phyloP scores from a whole-genome alignment of 805 yeast genomes.

The Teunomyces panamensis region DNA sequence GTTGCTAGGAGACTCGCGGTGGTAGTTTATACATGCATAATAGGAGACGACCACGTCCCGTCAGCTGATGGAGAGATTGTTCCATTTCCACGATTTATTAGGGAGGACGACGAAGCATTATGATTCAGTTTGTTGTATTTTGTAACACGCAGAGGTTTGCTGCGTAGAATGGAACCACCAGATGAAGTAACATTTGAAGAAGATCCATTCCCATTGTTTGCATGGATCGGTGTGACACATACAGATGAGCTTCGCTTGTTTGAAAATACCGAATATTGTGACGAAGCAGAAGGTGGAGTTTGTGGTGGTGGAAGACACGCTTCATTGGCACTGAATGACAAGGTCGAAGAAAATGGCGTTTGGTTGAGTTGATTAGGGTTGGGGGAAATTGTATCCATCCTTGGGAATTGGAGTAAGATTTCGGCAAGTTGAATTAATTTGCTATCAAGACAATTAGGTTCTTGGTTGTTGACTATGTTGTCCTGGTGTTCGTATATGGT shows the following conservation, averaged over 20 bases:
- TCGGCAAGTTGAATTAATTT: constrained; percentile 23
- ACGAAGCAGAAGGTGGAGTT: constrained; percentile 44
- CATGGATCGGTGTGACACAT: constrained; percentile 24
- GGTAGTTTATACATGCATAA: constrained; percentile 11
- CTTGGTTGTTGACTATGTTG: constrained; percentile 11
- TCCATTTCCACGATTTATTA: neutral
- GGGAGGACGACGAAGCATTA: neutral
- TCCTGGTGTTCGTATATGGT: constrained; percentile 24
- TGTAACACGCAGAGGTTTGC: constrained; percentile 10
- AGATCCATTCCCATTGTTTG: constrained; percentile 4
- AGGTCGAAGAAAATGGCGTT: constrained; percentile 4
- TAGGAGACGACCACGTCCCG: constrained; percentile 12
- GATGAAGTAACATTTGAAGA: constrained; percentile 6
- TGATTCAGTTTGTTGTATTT: constrained; percentile 1
- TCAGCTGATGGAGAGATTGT: constrained; percentile 2
- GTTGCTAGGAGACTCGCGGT: too few species aligned
- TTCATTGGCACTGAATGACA: constrained; percentile 6
- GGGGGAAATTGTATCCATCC: constrained; percentile 3
- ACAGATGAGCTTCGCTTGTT: constrained; percentile 18
- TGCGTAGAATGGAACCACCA: constrained; percentile 4
- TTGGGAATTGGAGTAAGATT: constrained; percentile 23
- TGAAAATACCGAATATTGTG: constrained; percentile 39
- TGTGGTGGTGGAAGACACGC: constrained; percentile 18
- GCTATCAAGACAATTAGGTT: constrained; percentile 10
- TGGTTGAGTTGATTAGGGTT: constrained; percentile 3